These are phyloP conservation scores for Penstemon eatonii DNA, from an alignment of 257 asterid species.

Conservation along the genomic window DNA sequence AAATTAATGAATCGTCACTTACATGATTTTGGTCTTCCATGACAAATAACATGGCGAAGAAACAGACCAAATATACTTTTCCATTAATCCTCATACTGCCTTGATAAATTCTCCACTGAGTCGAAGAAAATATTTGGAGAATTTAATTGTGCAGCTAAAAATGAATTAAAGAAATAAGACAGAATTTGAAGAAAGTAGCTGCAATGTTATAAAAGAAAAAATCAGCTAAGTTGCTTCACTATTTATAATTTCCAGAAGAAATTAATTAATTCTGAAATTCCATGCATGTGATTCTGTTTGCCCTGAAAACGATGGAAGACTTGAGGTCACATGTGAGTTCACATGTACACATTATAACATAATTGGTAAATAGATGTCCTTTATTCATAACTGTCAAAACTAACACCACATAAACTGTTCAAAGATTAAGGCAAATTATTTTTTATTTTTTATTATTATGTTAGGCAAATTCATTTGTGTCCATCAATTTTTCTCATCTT, in stretches of 20 bases:
- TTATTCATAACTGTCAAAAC: conserved; percentile 7
- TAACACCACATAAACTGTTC: conserved; percentile 12
- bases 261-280: neutral
- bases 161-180: no score
- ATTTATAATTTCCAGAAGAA: no score
- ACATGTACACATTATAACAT: conserved; percentile 19
- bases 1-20: neutral
- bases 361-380: neutral
- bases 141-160: no score
- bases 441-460: no score
- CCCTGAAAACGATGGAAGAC: conserved; percentile 26
- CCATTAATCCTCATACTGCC: conserved; percentile 7
- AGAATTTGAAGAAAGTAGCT: no score
- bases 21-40: conserved; percentile 29
- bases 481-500: no score
- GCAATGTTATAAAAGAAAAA: no score
- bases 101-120: neutral
- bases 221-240: no score
- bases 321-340: conserved; percentile 31
- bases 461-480: conserved; percentile 20
- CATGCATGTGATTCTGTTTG: conserved; percentile 22
- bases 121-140: no score
- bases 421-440: conserved; percentile 5
- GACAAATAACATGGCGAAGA: conserved; percentile 24
- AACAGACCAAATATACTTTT: conserved; percentile 14